Base-by-base conservation (phyloP, 805 yeast genomes). In the Danielia reshetovae region DNA sequence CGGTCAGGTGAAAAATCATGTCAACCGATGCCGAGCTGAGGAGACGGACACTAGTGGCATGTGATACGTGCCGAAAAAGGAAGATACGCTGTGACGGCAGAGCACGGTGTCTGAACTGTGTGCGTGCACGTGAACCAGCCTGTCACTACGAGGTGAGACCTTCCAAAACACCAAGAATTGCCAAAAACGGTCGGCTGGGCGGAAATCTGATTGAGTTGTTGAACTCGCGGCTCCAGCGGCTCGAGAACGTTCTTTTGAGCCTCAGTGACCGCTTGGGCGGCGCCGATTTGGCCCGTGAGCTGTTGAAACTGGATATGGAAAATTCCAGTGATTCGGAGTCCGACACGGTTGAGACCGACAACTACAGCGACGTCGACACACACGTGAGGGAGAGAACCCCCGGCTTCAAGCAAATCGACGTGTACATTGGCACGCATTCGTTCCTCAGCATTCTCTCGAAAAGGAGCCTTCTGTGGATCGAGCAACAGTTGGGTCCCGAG, bases 351-450 rank as follows among this genome's bases (percentile, higher is more conserved):
- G 2, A 18, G 24, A 21, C n/a, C 9, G 12, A 15, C 2, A 24
- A 12, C 5, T 16, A 29, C 9, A 4, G 16, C 5, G 6, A 24
- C 15, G 22, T 17, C 29, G n/a, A n/a, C n/a, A n/a, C n/a, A 13
- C 26, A 8, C 12, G 12, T 5, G 12, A 24, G 26, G 13, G 18
- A n/a, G 18, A 7, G 8, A 11, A 25, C 7, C 10, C 14, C 9
- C 10, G n/a, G n/a, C n/a, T n/a, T n/a, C n/a, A 35, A 35, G 30
- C 30, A 18, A 6, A 36, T 26, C 9, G 42, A 37, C 30, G 54
- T 55, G 18, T 65, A 50, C 35, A 52, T 56, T 24, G 70, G 68
- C 6, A 46, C 59, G 18, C 71, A 65, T 37, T 62, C 70, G 11
- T 52, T 61, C 24, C 35, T 62, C 34, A 51, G 60, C 22, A 56